Percentiles rank a stretch among this genome's conserved stretches.
phyloP scores from a whole-genome alignment of 176 grass and related monocot species.

The Bonia amplexicaulis region DNA sequence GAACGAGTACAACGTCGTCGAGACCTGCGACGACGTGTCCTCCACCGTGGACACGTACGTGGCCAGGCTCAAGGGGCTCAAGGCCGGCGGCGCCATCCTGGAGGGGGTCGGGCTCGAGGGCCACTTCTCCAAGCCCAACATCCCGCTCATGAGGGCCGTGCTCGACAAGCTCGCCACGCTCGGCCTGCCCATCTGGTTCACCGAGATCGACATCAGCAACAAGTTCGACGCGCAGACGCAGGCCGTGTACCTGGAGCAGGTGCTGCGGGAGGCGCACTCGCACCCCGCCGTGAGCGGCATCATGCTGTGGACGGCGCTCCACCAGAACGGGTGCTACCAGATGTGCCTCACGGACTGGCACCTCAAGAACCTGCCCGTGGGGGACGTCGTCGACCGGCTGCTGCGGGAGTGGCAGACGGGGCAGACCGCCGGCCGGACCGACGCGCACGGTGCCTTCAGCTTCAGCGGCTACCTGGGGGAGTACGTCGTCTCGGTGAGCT shows the following conservation, averaged over 20 bases:
- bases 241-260: constrained; percentile 83
- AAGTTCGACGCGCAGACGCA: constrained; percentile 65
- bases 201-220: constrained; percentile 87
- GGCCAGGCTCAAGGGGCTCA: constrained; percentile 56
- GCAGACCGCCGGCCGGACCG: constrained; percentile 40
- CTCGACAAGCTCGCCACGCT: constrained; percentile 93
- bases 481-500: constrained; percentile 56
- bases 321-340: constrained; percentile 77
- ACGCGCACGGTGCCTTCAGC: constrained; percentile 79
- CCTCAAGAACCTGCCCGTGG: constrained; percentile 63
- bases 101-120: constrained; percentile 88
- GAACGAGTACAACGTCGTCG: constrained; percentile 96
- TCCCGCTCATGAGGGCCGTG: constrained; percentile 77
- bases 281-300: constrained; percentile 79
- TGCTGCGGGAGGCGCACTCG: constrained; percentile 77
- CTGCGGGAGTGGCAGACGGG: constrained; percentile 74
- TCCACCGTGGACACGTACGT: constrained; percentile 85
- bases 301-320: constrained; percentile 89
- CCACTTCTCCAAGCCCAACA: constrained; percentile 84
- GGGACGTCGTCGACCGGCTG: constrained; percentile 72
- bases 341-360: constrained; percentile 92
- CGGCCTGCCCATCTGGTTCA: constrained; percentile 89
- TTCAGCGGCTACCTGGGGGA: constrained; percentile 79
- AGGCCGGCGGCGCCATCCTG: constrained; percentile 57
- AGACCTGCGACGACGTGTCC: constrained; percentile 82